Base-by-base conservation (phyloP, 257 asterid genomes). In the Penstemon eatonii region DNA sequence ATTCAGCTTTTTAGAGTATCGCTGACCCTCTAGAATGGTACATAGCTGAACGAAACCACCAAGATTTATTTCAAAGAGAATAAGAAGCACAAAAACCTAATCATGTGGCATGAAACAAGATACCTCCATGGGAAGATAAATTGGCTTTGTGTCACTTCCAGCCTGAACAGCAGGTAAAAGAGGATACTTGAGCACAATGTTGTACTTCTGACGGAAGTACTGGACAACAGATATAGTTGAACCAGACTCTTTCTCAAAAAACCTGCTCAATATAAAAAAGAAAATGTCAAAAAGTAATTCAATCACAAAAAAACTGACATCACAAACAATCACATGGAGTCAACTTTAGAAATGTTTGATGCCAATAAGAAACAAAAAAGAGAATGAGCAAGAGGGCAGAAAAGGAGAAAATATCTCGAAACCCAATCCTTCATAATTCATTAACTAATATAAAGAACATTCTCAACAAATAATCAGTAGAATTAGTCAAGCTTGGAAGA, bases 71-170 rank as follows among this genome's bases (percentile, higher is more conserved):
- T 49, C 54, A 49, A 49, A 15, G n/a, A 72, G 36, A 11, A 11
- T 41, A 43, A 19, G 10, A n/a, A n/a, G 33, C 4, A 42, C 67
- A 15, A 41, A 70, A 18, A 8, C n/a, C n/a, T n/a, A n/a, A n/a
- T n/a, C 49, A 38, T 11, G 38, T 7, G 3, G 43, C 13, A 12
- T 40, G 0, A 19, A 49, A 65, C 25, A n/a, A 60, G 7, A 52
- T 66, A 89, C 98, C 97, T 92, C 98, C 94, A 92, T 88, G 0
- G 98, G 98, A 57, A 90, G 70, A 81, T 79, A 85, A 0, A 66
- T 70, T 0, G 97, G 91, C 50, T 69, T 90, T 13, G 89, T 9
- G 56, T 66, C 88, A 65, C 63, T 86, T 7, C 98, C 98, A 11
- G 82, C 72, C 66, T 79, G 86, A 68, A 92, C n/a, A 2, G 95